Evolutionary conservation across 148 eudicot species (phyloP).

Genomic region (Vaccinium macrocarpon): DNA sequence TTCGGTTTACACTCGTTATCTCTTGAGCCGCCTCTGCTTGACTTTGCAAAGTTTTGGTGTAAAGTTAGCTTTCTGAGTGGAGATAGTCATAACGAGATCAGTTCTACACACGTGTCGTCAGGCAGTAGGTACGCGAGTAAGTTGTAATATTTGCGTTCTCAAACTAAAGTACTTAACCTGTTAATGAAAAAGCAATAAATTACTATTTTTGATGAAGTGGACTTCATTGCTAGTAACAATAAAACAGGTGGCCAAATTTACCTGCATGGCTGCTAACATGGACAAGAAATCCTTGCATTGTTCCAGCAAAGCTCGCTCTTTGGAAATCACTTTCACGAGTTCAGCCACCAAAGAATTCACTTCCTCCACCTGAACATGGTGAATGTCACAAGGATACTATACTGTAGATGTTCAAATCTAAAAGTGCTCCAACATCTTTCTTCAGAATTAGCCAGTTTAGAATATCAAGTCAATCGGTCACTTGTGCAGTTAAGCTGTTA

Average conservation of each 20-base stretch:
- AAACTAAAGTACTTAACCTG: slow-evolving; percentile 92
- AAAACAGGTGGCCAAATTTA: slow-evolving; percentile 15
- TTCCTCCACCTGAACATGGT: slow-evolving; percentile 67
- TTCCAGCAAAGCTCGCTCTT: slow-evolving; percentile 61
- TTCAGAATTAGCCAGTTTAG: slow-evolving; percentile 2
- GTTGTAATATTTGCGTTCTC: slow-evolving; percentile 83
- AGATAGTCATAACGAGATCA: slow-evolving; percentile 50
- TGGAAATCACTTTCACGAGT: slow-evolving; percentile 55
- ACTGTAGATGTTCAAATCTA: not conserved
- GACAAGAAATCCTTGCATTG: slow-evolving; percentile 71
- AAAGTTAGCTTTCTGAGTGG: slow-evolving; percentile 38
- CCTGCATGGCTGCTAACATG: slow-evolving; percentile 67
- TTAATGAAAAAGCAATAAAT: not conserved
- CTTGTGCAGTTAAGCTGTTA: not conserved
- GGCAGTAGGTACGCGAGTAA: slow-evolving; percentile 53
- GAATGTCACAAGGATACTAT: not conserved
- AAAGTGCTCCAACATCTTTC: too few relatives aligned
- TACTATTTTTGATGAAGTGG: not conserved
- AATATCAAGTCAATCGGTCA: not conserved
- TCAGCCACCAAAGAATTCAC: slow-evolving; percentile 59
- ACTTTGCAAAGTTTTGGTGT: slow-evolving; percentile 23
- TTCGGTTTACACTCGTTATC: slow-evolving; percentile 17
- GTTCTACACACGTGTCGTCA: slow-evolving; percentile 64
- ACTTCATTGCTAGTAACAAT: not conserved
- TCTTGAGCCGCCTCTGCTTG: slow-evolving; percentile 16